A percentile compares a stretch with the other conserved stretches of the same genome.
Conservation (phyloP, 1,139 yeast genomes). For the Chernovozyma aurita region DNA sequence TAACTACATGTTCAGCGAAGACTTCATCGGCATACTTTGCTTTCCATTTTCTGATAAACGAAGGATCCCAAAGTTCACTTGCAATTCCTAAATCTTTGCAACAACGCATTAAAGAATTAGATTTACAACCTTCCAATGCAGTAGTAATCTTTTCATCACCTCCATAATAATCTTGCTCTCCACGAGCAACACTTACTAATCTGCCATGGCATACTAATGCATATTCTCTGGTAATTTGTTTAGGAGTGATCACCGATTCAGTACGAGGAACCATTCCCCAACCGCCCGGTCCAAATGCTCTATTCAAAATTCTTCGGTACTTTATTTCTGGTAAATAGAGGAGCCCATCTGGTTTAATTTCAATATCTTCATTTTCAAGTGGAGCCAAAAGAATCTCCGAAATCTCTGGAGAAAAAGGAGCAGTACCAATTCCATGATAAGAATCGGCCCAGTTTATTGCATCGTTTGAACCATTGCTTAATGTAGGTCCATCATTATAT, state of each 20-base stretch:
- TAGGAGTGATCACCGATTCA: conserved; percentile 67
- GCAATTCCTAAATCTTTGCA: conserved; percentile 97
- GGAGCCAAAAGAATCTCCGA: conserved; percentile 58
- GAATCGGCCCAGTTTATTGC: conserved; percentile 67
- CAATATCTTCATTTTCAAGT: conserved; percentile 67
- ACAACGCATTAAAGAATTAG: conserved; percentile 95
- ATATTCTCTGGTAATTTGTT: conserved; percentile 74
- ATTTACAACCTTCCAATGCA: conserved; percentile 95
- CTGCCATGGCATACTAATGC: conserved; percentile 86
- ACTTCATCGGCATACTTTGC: conserved; percentile 72
- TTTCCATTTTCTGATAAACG: conserved; percentile 78
- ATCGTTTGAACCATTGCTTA: conserved; percentile 3
- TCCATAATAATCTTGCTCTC: conserved; percentile 90
- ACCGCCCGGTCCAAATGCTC: conserved; percentile 97
- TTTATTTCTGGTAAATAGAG: conserved; percentile 91
- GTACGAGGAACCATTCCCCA: conserved; percentile 98
- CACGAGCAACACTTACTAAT: conserved; percentile 86
- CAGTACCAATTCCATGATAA: conserved; percentile 76
- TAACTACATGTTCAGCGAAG: conserved; percentile 79
- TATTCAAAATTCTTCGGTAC: conserved; percentile 80
- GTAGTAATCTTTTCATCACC: conserved; percentile 84
- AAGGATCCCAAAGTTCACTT: conserved; percentile 95
- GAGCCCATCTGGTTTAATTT: conserved; percentile 93
- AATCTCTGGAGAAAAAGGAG: conserved; percentile 62
- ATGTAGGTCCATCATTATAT: background rate